Percentiles rank a stretch among this genome's conserved stretches.
These are phyloP conservation scores for Helichrysum umbraculigerum DNA, from an alignment of 129 eudicot genomes.

Conservation along the genomic window DNA sequence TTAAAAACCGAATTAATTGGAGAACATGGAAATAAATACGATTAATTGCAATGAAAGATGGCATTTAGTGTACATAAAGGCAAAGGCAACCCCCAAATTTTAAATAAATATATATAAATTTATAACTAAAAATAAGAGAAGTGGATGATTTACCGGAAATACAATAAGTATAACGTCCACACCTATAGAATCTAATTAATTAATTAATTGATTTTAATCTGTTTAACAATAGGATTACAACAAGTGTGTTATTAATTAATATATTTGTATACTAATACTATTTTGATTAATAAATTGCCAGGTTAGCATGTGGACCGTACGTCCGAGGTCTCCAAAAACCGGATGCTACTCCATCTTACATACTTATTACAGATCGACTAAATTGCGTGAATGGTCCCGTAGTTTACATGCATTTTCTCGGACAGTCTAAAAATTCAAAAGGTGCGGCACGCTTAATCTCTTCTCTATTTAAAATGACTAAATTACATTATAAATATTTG, in stretches of 20 bases:
- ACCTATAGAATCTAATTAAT: not conserved
- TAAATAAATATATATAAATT: conserved; percentile 11
- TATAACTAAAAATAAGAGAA: not conserved
- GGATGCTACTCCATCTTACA: not conserved
- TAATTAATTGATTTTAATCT: not conserved
- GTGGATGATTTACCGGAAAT: not conserved
- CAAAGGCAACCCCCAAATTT: conserved; percentile 34
- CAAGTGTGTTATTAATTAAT: not conserved
- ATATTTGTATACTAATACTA: not conserved
- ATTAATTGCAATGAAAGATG: conserved; percentile 44
- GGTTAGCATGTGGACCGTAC: too few species aligned
- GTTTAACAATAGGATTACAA: not conserved
- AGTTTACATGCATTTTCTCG: too few species aligned
- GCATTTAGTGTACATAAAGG: conserved; percentile 48
- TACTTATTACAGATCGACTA: not conserved
- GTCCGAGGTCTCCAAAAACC: not conserved
- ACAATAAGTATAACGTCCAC: not conserved
- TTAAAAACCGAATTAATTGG: conserved; percentile 46
- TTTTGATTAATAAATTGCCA: too few species aligned
- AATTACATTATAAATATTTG: too few species aligned
- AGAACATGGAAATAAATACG: conserved; percentile 48
- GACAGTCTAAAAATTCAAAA: too few species aligned
- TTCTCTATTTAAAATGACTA: too few species aligned
- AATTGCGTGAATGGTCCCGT: too few species aligned
- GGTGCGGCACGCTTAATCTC: too few species aligned